phyloP scores from a whole-genome alignment of 371 early-diverging fungal species.

The Rhizopus microsporus region DNA sequence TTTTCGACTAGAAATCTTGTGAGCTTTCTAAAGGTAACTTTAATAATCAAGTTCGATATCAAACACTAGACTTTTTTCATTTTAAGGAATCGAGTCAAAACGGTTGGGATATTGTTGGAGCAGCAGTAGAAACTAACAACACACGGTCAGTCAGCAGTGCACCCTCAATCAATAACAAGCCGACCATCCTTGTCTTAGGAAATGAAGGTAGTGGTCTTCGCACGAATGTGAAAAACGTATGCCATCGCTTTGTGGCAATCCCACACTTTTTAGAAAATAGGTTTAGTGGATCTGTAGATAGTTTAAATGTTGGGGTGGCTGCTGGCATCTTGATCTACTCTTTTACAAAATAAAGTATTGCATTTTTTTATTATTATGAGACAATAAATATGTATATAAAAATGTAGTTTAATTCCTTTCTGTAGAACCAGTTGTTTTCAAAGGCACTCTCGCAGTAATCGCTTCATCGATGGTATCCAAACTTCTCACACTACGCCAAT shows the following conservation, averaged over 20 bases:
- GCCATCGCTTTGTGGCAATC: constrained; percentile 49
- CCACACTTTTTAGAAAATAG: constrained; percentile 12
- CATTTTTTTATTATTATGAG: too few relatives aligned
- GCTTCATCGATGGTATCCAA: constrained; percentile 51
- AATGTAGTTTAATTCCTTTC: constrained; percentile 6
- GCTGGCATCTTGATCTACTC: constrained; percentile 48
- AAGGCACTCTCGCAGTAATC: constrained; percentile 39
- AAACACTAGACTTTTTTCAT: background rate
- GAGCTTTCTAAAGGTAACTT: constrained; percentile 49
- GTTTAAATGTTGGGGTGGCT: constrained; percentile 68
- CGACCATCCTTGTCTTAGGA: constrained; percentile 62
- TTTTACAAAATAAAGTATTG: constrained; percentile 7
- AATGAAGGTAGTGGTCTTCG: constrained; percentile 65
- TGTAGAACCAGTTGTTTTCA: constrained; percentile 29
- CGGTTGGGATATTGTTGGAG: constrained; percentile 64
- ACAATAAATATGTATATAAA: too few relatives aligned
- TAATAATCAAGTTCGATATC: background rate
- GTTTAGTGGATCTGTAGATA: constrained; percentile 49
- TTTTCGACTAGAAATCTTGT: constrained; percentile 50
- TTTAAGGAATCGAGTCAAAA: constrained; percentile 23
- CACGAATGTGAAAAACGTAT: constrained; percentile 40
- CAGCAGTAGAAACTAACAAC: constrained; percentile 31
- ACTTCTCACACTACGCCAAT: constrained; percentile 47
- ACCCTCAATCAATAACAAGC: constrained; percentile 3
- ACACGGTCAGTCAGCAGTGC: background rate